Base-by-base conservation (phyloP, 192 early-diverging fungal genomes). In the Geranomyces variabilis region DNA sequence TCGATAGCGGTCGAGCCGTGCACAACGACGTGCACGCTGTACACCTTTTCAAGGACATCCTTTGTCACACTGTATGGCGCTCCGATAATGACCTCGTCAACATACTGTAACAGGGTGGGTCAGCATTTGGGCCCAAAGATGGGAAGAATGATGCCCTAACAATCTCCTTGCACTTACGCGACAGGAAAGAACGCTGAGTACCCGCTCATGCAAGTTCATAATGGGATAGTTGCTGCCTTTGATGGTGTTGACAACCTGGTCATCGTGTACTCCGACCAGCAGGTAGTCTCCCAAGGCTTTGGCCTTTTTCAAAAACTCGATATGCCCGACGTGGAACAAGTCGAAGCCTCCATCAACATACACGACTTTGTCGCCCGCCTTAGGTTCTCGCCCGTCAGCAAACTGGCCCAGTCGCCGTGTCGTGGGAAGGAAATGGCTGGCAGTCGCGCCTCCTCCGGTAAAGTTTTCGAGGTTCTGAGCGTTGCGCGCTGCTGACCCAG, bases 301-400 rank as follows among this genome's bases (percentile, higher is more conserved):
- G 29, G 93, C 94, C 67, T 90, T 86, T 73, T 89, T 89, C 75
- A 98, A 80, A 81, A 96, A 96, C 77, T 96, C 92, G 72, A 94
- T 92, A 76, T 98, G 96, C n/a, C 93, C 93, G 3, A 89, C 71
- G 75, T 96, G 96, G 87, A 98, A 98, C 68, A 98, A 77, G 70
- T 98, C 96, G 82, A 96, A 98, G 15, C 93, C 92, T 22, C 96
- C 96, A 72, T 98, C 94, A 13, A 98, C 94, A 77, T 98, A 98
- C 28, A 98, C 89, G 19, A 96, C 87, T 64, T 85, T 88, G 75
- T 96, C 94, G 24, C 81, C 84, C 0, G 87, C 73, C 13, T 85
- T 81, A 15, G 94, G 93, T 71, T 93, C 91, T 41, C 81, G 78
- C 29, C 88, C 90, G 62, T 93, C 89, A 26, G 93, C 93, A 73